These are phyloP conservation scores for Entomortierella parvispora DNA, from an alignment of 192 early-diverging fungal genomes.

Conservation along the genomic window DNA sequence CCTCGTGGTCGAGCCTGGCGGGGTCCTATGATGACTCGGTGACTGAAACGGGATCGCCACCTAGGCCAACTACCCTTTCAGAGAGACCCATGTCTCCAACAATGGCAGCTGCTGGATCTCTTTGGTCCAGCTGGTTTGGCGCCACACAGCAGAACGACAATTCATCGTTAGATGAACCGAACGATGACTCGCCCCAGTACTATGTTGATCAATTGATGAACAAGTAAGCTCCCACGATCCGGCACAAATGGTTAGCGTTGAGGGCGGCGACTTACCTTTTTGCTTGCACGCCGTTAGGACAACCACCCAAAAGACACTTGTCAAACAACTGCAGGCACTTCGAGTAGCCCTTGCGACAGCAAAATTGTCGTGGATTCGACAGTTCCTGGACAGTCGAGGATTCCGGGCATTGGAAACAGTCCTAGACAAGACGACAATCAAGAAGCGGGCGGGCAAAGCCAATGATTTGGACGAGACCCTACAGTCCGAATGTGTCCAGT, in stretches of 20 bases:
- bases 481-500: conserved; percentile 61
- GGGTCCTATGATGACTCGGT: conserved; percentile 31
- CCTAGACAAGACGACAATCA: conserved; percentile 53
- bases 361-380: conserved; percentile 59
- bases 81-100: conserved; percentile 48
- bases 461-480: conserved; percentile 56
- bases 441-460: conserved; percentile 50
- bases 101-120: conserved; percentile 26
- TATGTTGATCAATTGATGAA: conserved; percentile 54
- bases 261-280: too few species aligned
- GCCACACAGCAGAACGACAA: conserved; percentile 19
- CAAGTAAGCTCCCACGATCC: conserved; percentile 39
- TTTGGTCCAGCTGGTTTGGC: conserved; percentile 49
- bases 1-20: conserved; percentile 47
- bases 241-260: too few species aligned
- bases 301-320: conserved; percentile 48
- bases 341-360: conserved; percentile 56
- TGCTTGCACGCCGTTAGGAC: too few species aligned
- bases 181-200: conserved; percentile 47
- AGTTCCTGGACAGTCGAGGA: conserved; percentile 58
- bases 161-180: conserved; percentile 15
- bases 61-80: conserved; percentile 9
- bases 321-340: conserved; percentile 55
- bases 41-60: neutral
- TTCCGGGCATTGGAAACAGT: conserved; percentile 61